phyloP scores from a whole-genome alignment of 257 asterid species.

The Solanum microdontum region DNA sequence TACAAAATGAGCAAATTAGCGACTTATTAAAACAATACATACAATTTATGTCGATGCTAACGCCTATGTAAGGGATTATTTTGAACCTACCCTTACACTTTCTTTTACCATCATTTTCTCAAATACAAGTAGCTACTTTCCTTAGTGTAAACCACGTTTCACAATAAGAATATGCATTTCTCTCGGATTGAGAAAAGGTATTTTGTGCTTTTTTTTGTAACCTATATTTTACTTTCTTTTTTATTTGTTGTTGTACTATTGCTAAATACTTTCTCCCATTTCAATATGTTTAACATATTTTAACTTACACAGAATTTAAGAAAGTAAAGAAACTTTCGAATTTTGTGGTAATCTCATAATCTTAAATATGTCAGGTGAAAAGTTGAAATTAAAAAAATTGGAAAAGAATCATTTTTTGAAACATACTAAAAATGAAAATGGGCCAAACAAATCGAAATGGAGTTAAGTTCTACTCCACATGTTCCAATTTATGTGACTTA shows the following conservation, averaged over 20 bases:
- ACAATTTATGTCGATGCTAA: background rate
- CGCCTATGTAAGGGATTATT: background rate
- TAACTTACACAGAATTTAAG: no score
- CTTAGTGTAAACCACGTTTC: background rate
- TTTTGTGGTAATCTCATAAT: no score
- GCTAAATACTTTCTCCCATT: background rate
- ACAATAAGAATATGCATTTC: conserved; percentile 1
- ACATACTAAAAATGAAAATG: no score
- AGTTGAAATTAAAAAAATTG: no score
- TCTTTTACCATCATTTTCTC: background rate
- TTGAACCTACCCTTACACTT: background rate
- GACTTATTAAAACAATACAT: no score
- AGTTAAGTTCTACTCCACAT: no score
- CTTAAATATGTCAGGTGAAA: no score
- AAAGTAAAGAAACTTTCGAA: no score
- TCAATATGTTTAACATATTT: background rate
- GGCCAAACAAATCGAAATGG: background rate
- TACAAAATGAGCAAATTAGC: no score
- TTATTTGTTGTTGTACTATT: background rate
- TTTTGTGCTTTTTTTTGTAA: background rate
- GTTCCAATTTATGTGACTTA: no score
- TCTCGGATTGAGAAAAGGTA: background rate
- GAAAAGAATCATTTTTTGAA: no score
- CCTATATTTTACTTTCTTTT: background rate
- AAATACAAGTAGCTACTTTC: background rate